phyloP scores from a whole-genome alignment of 805 yeast genomes.

The Schwanniomyces pseudopolymorphus region DNA sequence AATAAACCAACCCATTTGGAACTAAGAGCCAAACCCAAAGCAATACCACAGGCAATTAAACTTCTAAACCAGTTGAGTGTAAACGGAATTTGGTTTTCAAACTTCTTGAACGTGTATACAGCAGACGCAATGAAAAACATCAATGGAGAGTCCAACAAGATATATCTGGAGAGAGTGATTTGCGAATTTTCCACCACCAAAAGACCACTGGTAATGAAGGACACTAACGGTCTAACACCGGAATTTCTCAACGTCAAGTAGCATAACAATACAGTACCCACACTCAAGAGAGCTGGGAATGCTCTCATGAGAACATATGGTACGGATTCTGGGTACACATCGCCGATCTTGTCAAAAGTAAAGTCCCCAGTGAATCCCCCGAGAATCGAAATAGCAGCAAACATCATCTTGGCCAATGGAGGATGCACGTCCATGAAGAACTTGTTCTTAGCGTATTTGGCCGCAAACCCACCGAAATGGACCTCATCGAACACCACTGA shows the following conservation, averaged over 20 bases:
- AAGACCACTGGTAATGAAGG: conserved; percentile 54
- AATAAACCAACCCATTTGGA: conserved; percentile 86
- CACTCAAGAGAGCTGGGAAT: conserved; percentile 67
- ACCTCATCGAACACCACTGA: conserved; percentile 92
- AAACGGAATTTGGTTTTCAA: conserved; percentile 65
- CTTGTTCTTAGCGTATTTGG: conserved; percentile 65
- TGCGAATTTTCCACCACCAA: conserved; percentile 66
- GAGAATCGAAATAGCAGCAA: conserved; percentile 64
- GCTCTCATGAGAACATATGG: conserved; percentile 73
- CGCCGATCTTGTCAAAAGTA: conserved; percentile 65
- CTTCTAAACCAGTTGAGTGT: conserved; percentile 56
- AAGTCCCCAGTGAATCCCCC: conserved; percentile 77
- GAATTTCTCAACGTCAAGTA: conserved; percentile 70
- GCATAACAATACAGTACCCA: conserved; percentile 61
- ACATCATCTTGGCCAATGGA: conserved; percentile 74
- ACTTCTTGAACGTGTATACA: conserved; percentile 61
- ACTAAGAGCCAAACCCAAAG: conserved; percentile 70
- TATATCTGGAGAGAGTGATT: conserved; percentile 72
- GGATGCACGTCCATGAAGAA: conserved; percentile 80
- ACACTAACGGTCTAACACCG: conserved; percentile 66
- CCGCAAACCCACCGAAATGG: conserved; percentile 95
- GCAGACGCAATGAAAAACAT: conserved; percentile 75
- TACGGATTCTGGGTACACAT: conserved; percentile 51
- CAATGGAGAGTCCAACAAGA: conserved; percentile 74
- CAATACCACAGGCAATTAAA: conserved; percentile 62